These are phyloP conservation scores for Gloeophyllum trabeum DNA, from an alignment of 768 basidiomycete species.

Conservation along the genomic window DNA sequence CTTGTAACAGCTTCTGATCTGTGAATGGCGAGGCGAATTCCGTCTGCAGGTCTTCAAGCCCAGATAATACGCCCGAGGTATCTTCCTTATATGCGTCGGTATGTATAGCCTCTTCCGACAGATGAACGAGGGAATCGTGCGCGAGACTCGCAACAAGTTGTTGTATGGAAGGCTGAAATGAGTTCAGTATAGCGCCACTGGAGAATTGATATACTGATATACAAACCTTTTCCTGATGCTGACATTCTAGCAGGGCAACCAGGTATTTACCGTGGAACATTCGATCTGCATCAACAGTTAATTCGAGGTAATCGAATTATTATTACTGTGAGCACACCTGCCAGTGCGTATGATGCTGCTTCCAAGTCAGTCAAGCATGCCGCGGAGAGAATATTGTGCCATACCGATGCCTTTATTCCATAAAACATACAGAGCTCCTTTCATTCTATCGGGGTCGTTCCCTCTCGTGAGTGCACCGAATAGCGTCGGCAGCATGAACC, in stretches of 20 bases:
- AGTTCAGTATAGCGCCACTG: not conserved
- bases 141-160: conserved; percentile 54
- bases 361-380: conserved; percentile 1
- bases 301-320: conserved; percentile 3
- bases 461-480: conserved; percentile 58
- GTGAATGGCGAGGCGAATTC: conserved; percentile 37
- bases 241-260: conserved; percentile 56
- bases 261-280: conserved; percentile 46
- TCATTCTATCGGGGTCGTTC: conserved; percentile 87
- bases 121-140: conserved; percentile 44
- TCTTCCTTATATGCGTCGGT: conserved; percentile 49
- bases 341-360: conserved; percentile 56
- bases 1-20: conserved; percentile 29
- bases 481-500: conserved; percentile 47
- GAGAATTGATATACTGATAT: not conserved
- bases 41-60: conserved; percentile 32
- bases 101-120: conserved; percentile 54
- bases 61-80: conserved; percentile 32
- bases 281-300: conserved; percentile 31
- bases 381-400: conserved; percentile 12
- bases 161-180: conserved; percentile 59
- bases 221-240: conserved; percentile 76
- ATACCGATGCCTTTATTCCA: conserved; percentile 62
- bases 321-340: conserved; percentile 31
- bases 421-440: conserved; percentile 80